Conservation (phyloP, 495 filamentous ascomycete species). For the Lophiotrema nucula region DNA sequence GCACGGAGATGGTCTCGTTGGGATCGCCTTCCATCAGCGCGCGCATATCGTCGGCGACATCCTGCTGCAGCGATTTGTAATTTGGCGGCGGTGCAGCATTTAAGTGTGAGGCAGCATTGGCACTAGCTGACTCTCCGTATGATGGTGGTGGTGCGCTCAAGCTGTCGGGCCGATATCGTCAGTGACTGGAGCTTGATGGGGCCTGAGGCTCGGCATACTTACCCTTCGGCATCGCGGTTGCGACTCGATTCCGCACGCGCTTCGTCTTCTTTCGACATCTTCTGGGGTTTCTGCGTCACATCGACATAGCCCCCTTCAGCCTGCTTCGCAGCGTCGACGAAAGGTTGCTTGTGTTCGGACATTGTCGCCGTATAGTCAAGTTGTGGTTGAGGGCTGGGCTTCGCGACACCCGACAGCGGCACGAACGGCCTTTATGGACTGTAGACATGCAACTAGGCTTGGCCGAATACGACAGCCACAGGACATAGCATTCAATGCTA, state of each 20-base stretch:
- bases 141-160: neutral
- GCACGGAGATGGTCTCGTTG: constrained; percentile 23
- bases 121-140: neutral
- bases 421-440: too few relatives aligned
- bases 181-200: neutral
- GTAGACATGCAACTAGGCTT: too few relatives aligned
- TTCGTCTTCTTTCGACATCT: constrained; percentile 2
- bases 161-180: neutral
- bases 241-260: neutral
- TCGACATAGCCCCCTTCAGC: too few relatives aligned
- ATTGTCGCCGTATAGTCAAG: neutral
- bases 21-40: constrained; percentile 23
- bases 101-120: too few relatives aligned
- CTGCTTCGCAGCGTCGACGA: too few relatives aligned
- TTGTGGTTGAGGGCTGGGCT: neutral
- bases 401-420: too few relatives aligned
- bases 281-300: too few relatives aligned
- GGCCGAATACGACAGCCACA: too few relatives aligned
- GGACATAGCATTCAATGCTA: too few relatives aligned
- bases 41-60: constrained; percentile 10
- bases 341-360: neutral
- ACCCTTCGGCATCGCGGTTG: neutral
- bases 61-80: constrained; percentile 4
- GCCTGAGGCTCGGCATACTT: neutral
- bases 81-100: neutral